Evolutionary conservation across 306 rosid species (phyloP), one percentile per base, ranked within the genome.

Genomic region (Lablab purpureus): DNA sequence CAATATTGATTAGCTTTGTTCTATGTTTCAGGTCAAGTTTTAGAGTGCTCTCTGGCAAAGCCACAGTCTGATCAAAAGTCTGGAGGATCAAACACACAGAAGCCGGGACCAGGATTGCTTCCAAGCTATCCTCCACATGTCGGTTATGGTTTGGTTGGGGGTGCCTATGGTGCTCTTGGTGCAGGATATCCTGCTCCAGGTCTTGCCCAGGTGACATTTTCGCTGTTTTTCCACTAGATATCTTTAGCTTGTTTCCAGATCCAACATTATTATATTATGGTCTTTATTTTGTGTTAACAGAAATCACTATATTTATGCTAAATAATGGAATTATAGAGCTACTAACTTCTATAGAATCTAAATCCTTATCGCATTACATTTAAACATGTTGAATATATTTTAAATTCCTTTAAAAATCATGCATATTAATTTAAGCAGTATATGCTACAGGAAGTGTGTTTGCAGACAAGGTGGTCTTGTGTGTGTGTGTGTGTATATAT

Each of bases 1-100:
- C 70, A 78, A 45, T 82, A 49, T 74, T 67, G 36, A 77, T 52
- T 67, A 32, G 51, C 22, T 43, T 71, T 80, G 17, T 22, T 67
- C 12, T 52, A 36, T 76, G 77, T 78, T 77, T 58, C 87, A 95
- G 99, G 98, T 72, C 99, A 93, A 85, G 41, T 80, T 69, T 84
- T 95, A 84, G 97, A 92, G 81, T 95, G 98, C 79, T 95, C 99
- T 85, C 90, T 95, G 67, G 99, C 99, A 80, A 92, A 93, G 85
- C 99, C 99, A 46, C 99, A 95, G 86, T 87, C 91, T 67, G 98
- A 91, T 82, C 97, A 92, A 73, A 95, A 89, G 83, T 81, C 94
- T 54, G 89, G 87, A 67, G 97, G 90, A 55, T 84, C 88, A 46
- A 88, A 86, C 81, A 64, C 82, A 46, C 95, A 79, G 78, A 92